Evolutionary conservation across 106 monocot species (phyloP).

Genomic region (Dioscorea dumetorum): DNA sequence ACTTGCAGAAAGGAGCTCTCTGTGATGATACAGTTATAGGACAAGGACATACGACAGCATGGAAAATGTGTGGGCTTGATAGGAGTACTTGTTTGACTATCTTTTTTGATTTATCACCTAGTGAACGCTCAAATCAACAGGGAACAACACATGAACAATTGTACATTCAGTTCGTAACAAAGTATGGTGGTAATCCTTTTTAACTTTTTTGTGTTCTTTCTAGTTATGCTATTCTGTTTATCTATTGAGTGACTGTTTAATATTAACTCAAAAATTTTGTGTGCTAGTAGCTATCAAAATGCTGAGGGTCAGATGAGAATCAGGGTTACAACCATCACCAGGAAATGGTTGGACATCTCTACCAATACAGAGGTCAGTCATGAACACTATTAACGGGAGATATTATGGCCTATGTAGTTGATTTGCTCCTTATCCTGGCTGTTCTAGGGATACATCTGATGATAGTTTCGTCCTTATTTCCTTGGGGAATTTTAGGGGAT

Average conservation of each 20-base stretch:
- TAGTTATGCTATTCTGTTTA: not conserved
- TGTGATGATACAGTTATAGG: conserved; percentile 81
- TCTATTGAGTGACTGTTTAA: not conserved
- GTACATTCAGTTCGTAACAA: conserved; percentile 89
- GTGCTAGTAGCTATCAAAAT: conserved; percentile 72
- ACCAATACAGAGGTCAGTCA: conserved; percentile 68
- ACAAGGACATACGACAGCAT: conserved; percentile 88
- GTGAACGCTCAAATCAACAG: conserved; percentile 64
- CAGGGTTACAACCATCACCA: conserved; percentile 70
- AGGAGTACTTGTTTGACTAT: conserved; percentile 91
- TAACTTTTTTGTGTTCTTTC: not conserved
- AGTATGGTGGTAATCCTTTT: conserved; percentile 25
- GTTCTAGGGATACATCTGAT: too few relatives aligned
- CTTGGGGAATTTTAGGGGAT: too few relatives aligned
- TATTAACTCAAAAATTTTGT: not conserved
- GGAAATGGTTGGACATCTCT: conserved; percentile 84
- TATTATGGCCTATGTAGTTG: not conserved
- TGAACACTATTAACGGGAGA: not conserved
- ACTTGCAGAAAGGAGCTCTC: conserved; percentile 78
- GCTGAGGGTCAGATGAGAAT: conserved; percentile 83
- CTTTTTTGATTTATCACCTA: conserved; percentile 96
- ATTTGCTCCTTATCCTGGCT: too few relatives aligned
- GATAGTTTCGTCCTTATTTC: too few relatives aligned
- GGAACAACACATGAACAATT: conserved; percentile 72
- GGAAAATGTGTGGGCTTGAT: conserved; percentile 99